Evolutionary conservation across 2,329 filamentous ascomycete species (phyloP).

Genomic region (Blastomyces percursus): DNA sequence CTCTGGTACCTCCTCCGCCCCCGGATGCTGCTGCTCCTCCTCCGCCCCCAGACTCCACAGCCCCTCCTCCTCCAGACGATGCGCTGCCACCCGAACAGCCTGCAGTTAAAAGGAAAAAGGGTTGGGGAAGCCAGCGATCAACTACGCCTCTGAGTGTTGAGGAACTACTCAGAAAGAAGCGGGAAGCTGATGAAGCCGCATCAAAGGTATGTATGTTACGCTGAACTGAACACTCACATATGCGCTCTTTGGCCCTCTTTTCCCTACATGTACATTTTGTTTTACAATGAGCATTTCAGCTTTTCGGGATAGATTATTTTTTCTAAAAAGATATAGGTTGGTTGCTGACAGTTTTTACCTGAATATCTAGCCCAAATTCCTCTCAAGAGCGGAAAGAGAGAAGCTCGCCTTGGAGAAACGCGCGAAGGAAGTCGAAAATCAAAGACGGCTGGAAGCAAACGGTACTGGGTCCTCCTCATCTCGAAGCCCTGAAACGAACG

Average conservation of each 20-base stretch:
- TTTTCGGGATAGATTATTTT: conserved; percentile 9
- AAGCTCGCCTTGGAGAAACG: conserved; percentile 67
- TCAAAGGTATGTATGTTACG: conserved; percentile 52
- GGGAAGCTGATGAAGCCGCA: conserved; percentile 70
- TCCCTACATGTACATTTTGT: neutral
- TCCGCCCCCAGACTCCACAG: conserved; percentile 24
- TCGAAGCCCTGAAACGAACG: conserved; percentile 6
- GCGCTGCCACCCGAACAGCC: conserved; percentile 34
- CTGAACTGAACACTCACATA: neutral
- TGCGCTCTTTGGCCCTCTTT: neutral
- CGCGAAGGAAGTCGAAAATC: conserved; percentile 58
- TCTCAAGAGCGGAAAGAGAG: conserved; percentile 74
- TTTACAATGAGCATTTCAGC: conserved; percentile 9
- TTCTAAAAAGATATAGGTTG: conserved; percentile 3
- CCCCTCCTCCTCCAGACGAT: conserved; percentile 35
- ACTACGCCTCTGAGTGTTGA: conserved; percentile 63
- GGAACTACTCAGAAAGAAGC: conserved; percentile 74
- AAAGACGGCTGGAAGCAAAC: conserved; percentile 38
- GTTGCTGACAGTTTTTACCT: conserved; percentile 9
- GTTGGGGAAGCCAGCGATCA: conserved; percentile 29
- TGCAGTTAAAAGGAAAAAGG: conserved; percentile 44
- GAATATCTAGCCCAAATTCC: conserved; percentile 57
- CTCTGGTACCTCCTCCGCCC: conserved; percentile 33
- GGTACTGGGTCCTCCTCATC: conserved; percentile 15
- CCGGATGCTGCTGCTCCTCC: conserved; percentile 28